Base-by-base conservation (phyloP, 257 asterid species). In the Fraxinus anomala region DNA sequence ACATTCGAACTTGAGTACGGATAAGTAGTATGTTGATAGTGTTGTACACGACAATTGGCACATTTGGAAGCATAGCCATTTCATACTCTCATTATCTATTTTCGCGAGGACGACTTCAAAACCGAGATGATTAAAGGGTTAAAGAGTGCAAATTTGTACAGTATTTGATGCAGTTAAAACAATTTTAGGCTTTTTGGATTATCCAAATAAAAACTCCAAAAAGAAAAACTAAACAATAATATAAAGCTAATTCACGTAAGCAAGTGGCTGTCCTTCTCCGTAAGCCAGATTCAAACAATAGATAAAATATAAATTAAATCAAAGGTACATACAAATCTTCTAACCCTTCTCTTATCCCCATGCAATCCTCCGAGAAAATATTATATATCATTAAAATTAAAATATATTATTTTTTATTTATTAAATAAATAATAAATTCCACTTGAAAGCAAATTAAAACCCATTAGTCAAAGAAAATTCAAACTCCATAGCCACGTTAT, bases 261-360 rank as follows among this genome's bases (percentile, higher is more conserved):
- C 63, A 76, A 68, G 77, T 47, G 77, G 59, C 68, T 74, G 71
- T 40, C 36, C 23, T 24, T 44, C 83, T 40, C 36, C 23, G n/a
- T 54, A 84, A 84, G 76, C 72, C 82, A 79, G 47, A 65, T 82
- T 73, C 82, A 86, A 76, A 81, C 85, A 76, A 59, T 77, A 73
- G 23, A 78, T 79, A 67, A 85, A 79, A 59, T 85, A 76, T 28
- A 28, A 28, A 26, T 26, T 26, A 26, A 87, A 85, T 47, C 83
- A 85, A 69, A 81, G 82, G 73, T 80, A 49, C 72, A 17, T 49
- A 30, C 19, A 9, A 61, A 39, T 73, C 40, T 24, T 51, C 69
- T 26, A 13, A 74, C 74, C 54, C 72, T 13, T 73, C 84, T 81
- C 88, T 36, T 85, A 85, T 83, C 92, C 90, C 91, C 66, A 73